phyloP scores from a whole-genome alignment of 2,329 filamentous ascomycete genomes.

The Penicillium italicum region DNA sequence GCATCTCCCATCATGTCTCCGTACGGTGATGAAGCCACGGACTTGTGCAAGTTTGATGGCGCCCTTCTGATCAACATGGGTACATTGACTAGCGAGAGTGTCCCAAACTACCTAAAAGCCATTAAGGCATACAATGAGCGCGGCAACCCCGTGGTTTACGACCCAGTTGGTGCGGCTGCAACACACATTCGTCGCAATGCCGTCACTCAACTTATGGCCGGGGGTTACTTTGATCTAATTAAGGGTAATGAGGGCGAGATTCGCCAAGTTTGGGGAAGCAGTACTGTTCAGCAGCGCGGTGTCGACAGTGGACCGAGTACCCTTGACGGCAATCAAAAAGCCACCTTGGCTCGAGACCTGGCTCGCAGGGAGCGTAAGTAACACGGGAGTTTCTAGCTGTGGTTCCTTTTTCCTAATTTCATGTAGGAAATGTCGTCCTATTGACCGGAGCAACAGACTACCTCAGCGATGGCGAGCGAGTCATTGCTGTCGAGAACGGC shows the following conservation, averaged over 20 bases:
- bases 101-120: constrained; percentile 69
- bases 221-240: constrained; percentile 79
- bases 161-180: constrained; percentile 87
- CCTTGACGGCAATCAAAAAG: constrained; percentile 54
- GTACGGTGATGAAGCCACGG: constrained; percentile 74
- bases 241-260: constrained; percentile 95
- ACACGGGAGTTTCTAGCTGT: background rate
- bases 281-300: constrained; percentile 65
- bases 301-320: constrained; percentile 70
- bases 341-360: constrained; percentile 60
- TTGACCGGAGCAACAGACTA: constrained; percentile 79
- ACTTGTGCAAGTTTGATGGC: constrained; percentile 73
- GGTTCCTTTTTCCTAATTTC: background rate
- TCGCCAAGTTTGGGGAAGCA: constrained; percentile 62
- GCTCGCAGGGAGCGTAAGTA: constrained; percentile 59
- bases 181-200: constrained; percentile 69
- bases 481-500: constrained; percentile 70
- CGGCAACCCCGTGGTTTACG: constrained; percentile 73
- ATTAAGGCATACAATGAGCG: constrained; percentile 75
- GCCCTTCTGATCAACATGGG: constrained; percentile 93
- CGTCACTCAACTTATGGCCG: constrained; percentile 65
- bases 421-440: constrained; percentile 61
- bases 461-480: constrained; percentile 68
- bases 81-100: constrained; percentile 72
- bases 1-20: constrained; percentile 94